A percentile compares a stretch with the other conserved stretches of the same genome.
These are phyloP conservation scores for Huntiella moniliformis DNA, from an alignment of 2,329 filamentous ascomycete genomes.

Conservation along the genomic window DNA sequence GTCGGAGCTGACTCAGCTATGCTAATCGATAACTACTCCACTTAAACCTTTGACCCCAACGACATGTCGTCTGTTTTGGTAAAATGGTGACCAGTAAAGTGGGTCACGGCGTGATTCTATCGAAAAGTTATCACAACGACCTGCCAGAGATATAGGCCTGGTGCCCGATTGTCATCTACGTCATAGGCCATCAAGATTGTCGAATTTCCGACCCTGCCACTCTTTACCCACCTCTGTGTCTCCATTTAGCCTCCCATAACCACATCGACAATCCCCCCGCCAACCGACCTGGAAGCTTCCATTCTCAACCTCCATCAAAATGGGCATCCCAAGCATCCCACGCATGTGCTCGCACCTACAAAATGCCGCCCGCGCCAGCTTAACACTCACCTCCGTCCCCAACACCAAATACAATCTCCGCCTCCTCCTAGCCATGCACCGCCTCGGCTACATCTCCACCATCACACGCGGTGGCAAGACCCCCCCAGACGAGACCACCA, in stretches of 20 bases:
- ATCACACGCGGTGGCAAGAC: slow-evolving; percentile 52
- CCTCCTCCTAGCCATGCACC: slow-evolving; percentile 59
- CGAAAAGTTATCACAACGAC: slow-evolving; percentile 8
- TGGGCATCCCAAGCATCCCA: slow-evolving; percentile 45
- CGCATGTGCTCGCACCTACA: slow-evolving; percentile 81
- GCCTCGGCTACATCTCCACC: slow-evolving; percentile 61
- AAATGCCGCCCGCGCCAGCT: slow-evolving; percentile 68
- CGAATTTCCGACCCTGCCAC: neutral
- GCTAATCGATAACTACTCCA: neutral
- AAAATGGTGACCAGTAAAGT: neutral
- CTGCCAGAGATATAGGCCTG: neutral
- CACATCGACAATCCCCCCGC: neutral
- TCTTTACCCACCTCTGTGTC: neutral
- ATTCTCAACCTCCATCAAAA: neutral
- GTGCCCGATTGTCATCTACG: neutral
- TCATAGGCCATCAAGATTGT: neutral
- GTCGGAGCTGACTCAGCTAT: too few relatives aligned
- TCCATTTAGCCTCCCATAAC: neutral
- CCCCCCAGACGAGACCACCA: slow-evolving; percentile 28
- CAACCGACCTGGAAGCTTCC: too few relatives aligned
- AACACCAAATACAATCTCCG: slow-evolving; percentile 59
- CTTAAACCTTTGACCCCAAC: neutral
- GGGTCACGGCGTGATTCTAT: neutral
- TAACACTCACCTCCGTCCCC: slow-evolving; percentile 68
- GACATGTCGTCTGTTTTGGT: neutral